These are phyloP conservation scores for Acacia acuminata DNA, from an alignment of 306 rosid genomes.

Conservation along the genomic window DNA sequence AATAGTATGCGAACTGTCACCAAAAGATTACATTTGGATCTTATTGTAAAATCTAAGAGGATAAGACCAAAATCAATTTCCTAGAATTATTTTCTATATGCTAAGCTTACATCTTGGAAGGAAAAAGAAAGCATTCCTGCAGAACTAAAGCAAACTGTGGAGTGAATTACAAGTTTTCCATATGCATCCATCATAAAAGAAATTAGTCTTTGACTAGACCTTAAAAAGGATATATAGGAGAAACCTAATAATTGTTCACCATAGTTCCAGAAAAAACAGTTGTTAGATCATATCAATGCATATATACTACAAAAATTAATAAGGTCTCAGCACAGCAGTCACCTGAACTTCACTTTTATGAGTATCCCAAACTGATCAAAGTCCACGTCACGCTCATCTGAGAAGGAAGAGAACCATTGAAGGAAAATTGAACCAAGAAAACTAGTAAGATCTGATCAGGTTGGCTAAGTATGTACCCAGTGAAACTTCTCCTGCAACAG, in stretches of 20 bases:
- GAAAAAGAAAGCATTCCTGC: too few relatives aligned
- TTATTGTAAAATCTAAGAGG: neutral
- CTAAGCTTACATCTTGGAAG: neutral
- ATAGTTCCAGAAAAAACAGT: neutral
- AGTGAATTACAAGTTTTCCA: neutral
- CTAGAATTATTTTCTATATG: neutral
- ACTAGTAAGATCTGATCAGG: conserved; percentile 9
- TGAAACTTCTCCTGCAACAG: conserved; percentile 97
- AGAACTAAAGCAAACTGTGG: neutral
- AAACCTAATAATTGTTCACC: neutral
- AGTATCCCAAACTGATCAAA: conserved; percentile 85
- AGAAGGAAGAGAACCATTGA: conserved; percentile 34
- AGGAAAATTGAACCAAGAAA: conserved; percentile 31
- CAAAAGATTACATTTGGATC: neutral
- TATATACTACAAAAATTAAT: neutral
- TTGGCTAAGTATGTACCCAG: conserved; percentile 54
- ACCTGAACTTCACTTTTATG: conserved; percentile 98
- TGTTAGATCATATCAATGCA: conserved; percentile 11
- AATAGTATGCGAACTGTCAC: neutral
- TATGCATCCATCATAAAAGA: neutral
- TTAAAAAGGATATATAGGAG: neutral
- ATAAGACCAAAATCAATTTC: neutral
- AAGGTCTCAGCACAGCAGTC: conserved; percentile 25
- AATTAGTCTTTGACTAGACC: neutral
- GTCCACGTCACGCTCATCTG: conserved; percentile 88